Evolutionary conservation across 805 yeast genomes (phyloP), one percentile per base, ranked within the genome.

Genomic region (Nakazawaea populi): DNA sequence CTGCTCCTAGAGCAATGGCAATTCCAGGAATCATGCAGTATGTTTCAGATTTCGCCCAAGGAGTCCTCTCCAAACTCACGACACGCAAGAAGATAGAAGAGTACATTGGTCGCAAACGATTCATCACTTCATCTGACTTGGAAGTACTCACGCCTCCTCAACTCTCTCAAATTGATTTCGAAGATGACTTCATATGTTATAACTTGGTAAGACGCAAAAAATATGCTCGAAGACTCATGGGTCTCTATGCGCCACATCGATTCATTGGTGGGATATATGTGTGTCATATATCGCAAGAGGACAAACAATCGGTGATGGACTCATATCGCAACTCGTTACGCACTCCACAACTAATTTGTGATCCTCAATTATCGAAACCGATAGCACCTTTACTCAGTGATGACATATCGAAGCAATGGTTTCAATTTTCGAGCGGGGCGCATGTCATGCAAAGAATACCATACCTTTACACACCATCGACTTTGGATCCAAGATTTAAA

Each of bases 221-320:
- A 55, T 83, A 77, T 57, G 77, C 79, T 0, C 61, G 60, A 10
- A 67, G 80, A 46, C 63, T 72, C 31, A 47, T 73, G 9, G 71
- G 76, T 1, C 59, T 80, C 6, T 82, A 72, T 58, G 66, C 78
- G 12, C 88, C 89, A 0, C 68, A 73, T 18, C 74, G 81, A 0
- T 77, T 79, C 66, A 77, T 86, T 2, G 92, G 91, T 5, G 89
- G 82, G 0, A 56, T 85, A 2, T 86, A 74, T 61, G 72, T 73
- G 49, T 81, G 87, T 57, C 65, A 72, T 10, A 52, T 75, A 1
- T 58, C 72, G 2, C 52, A 58, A 18, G 64, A 59, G 1, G 56
- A 55, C 5, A 72, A 68, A 50, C 36, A 24, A 42, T 53, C 46
- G 31, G 64, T 57, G 47, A 36, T 43, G 32, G 49, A 42, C 3